Percentiles rank a stretch among this genome's conserved stretches.
phyloP scores from a whole-genome alignment of 2,329 filamentous ascomycete genomes.

The Clathrospora elynae region DNA sequence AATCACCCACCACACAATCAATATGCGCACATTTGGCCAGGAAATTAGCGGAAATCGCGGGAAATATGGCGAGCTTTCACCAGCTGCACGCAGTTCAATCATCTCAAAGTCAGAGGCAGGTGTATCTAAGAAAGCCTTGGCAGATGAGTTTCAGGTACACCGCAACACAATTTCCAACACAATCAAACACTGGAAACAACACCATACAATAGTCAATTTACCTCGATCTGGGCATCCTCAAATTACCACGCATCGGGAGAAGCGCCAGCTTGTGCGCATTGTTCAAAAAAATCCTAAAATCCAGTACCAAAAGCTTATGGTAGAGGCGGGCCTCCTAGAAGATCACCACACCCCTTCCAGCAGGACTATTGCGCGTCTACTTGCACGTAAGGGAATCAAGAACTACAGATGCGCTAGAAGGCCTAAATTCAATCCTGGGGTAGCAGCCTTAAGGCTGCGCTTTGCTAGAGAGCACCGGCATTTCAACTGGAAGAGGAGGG shows the following conservation, averaged over 20 bases:
- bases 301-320: slow-evolving; percentile 3
- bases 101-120: not conserved
- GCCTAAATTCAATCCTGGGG: not conserved
- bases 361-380: slow-evolving; percentile 2
- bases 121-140: too few species aligned
- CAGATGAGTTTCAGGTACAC: not conserved
- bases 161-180: slow-evolving; percentile 4
- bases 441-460: not conserved
- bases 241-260: slow-evolving; percentile 1
- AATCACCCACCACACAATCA: too few species aligned
- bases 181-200: not conserved
- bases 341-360: not conserved
- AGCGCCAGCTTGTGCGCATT: not conserved
- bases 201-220: not conserved
- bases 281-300: slow-evolving; percentile 4
- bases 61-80: too few species aligned
- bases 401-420: slow-evolving; percentile 4
- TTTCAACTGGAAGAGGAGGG: not conserved
- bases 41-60: too few species aligned
- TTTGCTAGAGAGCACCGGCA: not conserved
- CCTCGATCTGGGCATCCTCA: slow-evolving; percentile 4
- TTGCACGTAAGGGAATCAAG: not conserved
- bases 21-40: too few species aligned
- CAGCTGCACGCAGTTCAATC: too few species aligned
- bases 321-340: slow-evolving; percentile 1